Conservation (phyloP, 257 asterid species). For the Solanum chilense region DNA sequence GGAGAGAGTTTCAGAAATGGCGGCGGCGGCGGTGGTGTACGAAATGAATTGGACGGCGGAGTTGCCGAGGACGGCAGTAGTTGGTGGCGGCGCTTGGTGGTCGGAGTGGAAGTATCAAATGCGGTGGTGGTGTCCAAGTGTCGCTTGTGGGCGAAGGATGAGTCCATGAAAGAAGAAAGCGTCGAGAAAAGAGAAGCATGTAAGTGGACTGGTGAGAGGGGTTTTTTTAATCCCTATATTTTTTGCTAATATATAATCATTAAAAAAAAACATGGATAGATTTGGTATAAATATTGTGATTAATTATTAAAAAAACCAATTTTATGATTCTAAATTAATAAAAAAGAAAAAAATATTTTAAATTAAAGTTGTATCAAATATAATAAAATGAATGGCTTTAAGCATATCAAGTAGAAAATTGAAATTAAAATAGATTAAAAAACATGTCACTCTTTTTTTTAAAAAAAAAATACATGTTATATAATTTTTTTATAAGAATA, state of each 20-base stretch:
- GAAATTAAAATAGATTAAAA: too few relatives aligned
- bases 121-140: not conserved
- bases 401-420: too few relatives aligned
- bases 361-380: not conserved
- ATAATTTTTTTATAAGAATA: not conserved
- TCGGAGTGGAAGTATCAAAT: not conserved
- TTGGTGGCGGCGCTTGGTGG: slow-evolving; percentile 11
- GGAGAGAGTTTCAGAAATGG: not conserved
- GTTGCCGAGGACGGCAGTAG: not conserved
- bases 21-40: not conserved
- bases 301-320: too few relatives aligned
- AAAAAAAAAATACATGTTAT: not conserved
- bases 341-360: too few relatives aligned
- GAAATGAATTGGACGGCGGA: slow-evolving; percentile 1
- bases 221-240: not conserved
- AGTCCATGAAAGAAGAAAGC: not conserved
- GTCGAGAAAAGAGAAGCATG: not conserved
- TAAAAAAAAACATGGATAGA: not conserved
- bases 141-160: not conserved
- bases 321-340: too few relatives aligned
- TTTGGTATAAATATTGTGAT: not conserved
- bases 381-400: too few relatives aligned
- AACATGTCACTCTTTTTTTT: too few relatives aligned
- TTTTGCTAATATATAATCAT: not conserved
- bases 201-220: not conserved